Conservation (phyloP, 345 rosid species). For the Alliaria petiolata region DNA sequence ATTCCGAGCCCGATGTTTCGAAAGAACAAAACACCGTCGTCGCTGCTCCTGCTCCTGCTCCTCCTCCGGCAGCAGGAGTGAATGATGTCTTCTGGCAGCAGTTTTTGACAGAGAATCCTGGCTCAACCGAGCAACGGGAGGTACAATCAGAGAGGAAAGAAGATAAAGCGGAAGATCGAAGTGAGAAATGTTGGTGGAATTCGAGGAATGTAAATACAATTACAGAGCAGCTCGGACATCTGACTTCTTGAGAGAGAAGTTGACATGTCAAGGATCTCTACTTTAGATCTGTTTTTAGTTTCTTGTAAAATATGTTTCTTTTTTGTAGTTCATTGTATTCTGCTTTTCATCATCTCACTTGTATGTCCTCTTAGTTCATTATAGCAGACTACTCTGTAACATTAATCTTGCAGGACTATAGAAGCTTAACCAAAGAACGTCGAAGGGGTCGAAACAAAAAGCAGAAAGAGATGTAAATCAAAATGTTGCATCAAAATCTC, state of each 20-base stretch:
- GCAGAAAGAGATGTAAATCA: not conserved
- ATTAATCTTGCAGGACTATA: not conserved
- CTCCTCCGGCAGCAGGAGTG: conserved; percentile 46
- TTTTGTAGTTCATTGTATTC: not conserved
- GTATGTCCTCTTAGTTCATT: conserved; percentile 7
- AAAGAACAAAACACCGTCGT: conserved; percentile 17
- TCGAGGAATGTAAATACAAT: conserved; percentile 62
- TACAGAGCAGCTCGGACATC: conserved; percentile 82
- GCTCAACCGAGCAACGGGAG: conserved; percentile 57
- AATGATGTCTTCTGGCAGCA: conserved; percentile 97
- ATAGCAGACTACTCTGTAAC: not conserved
- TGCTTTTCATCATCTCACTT: not conserved
- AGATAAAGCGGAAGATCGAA: conserved; percentile 5
- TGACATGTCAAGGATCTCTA: conserved; percentile 31
- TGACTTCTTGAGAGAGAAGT: conserved; percentile 74
- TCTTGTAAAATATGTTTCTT: conserved; percentile 11
- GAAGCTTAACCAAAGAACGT: too few species aligned
- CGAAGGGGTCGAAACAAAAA: not conserved
- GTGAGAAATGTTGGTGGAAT: conserved; percentile 62
- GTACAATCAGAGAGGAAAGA: conserved; percentile 71
- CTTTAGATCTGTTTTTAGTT: not conserved
- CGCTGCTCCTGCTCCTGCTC: not conserved
- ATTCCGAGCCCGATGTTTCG: conserved; percentile 55
- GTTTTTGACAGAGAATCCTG: conserved; percentile 92
- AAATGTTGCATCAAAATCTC: too few species aligned